A percentile compares a stretch with the other conserved stretches of the same genome.
phyloP scores from a whole-genome alignment of 2,329 filamentous ascomycete genomes.

The Aspergillus sp. region DNA sequence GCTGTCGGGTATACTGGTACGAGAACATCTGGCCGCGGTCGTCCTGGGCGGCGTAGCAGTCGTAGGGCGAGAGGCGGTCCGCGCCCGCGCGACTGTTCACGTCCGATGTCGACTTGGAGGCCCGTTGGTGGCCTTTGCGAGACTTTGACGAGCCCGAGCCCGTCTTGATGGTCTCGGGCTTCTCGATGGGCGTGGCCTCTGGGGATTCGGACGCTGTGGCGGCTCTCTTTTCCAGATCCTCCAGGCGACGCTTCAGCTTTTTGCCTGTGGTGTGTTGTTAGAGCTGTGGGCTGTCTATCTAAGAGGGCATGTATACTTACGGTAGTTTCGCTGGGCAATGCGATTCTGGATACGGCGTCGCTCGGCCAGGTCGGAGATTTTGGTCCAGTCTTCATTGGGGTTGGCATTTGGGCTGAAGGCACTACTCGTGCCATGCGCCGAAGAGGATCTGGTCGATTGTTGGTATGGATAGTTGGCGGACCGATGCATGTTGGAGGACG shows the following conservation, averaged over 20 bases:
- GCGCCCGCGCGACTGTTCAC: conserved; percentile 20
- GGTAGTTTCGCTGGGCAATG: conserved; percentile 96
- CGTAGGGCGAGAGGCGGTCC: conserved; percentile 35
- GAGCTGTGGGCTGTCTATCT: no score
- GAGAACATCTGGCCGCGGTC: conserved; percentile 55
- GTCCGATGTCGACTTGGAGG: conserved; percentile 27
- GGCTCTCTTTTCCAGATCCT: conserved; percentile 62
- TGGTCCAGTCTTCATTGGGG: conserved; percentile 97
- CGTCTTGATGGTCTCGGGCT: conserved; percentile 44
- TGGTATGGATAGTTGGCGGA: conserved; percentile 27
- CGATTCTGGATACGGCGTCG: conserved; percentile 93
- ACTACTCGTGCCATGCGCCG: conserved; percentile 78
- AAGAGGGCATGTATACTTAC: no score
- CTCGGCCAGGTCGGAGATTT: conserved; percentile 96
- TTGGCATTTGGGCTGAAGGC: conserved; percentile 93
- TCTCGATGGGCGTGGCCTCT: conserved; percentile 53
- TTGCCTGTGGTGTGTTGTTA: conserved; percentile 47
- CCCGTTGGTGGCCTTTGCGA: conserved; percentile 23
- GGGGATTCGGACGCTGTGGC: conserved; percentile 62
- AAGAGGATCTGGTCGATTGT: conserved; percentile 58
- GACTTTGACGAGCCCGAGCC: conserved; percentile 25
- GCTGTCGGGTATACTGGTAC: conserved; percentile 58
- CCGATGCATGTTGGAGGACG: conserved; percentile 29
- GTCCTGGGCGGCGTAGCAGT: conserved; percentile 38
- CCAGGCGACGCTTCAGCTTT: conserved; percentile 66